These are phyloP conservation scores for Didymosphaeria variabile DNA, from an alignment of 2,329 filamentous ascomycete species.

Conservation along the genomic window DNA sequence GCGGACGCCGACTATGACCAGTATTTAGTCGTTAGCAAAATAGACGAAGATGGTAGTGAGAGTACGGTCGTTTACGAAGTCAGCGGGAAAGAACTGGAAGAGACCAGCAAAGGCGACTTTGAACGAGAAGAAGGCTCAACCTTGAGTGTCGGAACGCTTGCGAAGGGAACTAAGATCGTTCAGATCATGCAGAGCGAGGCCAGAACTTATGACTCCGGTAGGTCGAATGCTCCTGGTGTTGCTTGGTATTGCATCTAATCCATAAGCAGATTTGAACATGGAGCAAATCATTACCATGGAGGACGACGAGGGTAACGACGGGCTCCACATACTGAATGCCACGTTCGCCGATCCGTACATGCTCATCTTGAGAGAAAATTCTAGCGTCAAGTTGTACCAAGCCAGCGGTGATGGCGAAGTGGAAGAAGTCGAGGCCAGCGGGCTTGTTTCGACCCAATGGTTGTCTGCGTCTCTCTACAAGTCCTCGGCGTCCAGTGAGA, in stretches of 20 bases:
- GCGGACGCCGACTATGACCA: constrained; percentile 72
- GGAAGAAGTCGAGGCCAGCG: constrained; percentile 77
- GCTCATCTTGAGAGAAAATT: constrained; percentile 83
- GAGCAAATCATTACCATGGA: constrained; percentile 92
- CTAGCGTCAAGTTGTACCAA: constrained; percentile 78
- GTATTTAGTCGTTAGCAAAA: constrained; percentile 84
- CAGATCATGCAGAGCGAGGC: constrained; percentile 89
- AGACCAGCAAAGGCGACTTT: constrained; percentile 85
- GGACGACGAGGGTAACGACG: constrained; percentile 80
- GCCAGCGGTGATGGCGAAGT: constrained; percentile 84
- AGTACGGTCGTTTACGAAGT: constrained; percentile 81
- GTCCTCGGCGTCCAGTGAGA: constrained; percentile 65
- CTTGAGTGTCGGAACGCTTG: constrained; percentile 83
- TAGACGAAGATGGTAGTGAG: constrained; percentile 71
- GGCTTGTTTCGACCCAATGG: constrained; percentile 74
- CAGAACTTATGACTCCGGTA: constrained; percentile 88
- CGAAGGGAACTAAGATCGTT: constrained; percentile 81
- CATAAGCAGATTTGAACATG: constrained; percentile 75
- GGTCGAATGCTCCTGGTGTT: constrained; percentile 49
- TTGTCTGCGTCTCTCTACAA: constrained; percentile 82
- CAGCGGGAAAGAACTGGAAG: constrained; percentile 76
- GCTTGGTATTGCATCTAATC: constrained; percentile 5
- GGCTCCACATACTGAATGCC: constrained; percentile 79
- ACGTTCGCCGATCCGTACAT: constrained; percentile 90
- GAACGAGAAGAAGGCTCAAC: constrained; percentile 89